Conservation (phyloP, 768 basidiomycete genomes). For the Ramaria rubella region DNA sequence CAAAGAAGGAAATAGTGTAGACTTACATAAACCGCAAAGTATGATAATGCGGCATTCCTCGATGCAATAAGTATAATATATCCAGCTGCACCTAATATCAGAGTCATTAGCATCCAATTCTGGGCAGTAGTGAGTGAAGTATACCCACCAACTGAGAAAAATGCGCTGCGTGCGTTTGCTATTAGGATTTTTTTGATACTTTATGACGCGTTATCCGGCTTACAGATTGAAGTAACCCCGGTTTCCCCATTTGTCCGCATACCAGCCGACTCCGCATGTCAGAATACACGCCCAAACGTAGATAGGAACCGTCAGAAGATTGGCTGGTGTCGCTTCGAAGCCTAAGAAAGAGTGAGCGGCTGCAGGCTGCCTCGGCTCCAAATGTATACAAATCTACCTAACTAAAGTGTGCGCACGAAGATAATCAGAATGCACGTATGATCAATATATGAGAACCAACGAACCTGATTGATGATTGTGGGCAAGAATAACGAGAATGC, state of each 20-base stretch:
- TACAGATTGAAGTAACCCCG: slow-evolving; percentile 63
- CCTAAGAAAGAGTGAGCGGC: slow-evolving; percentile 30
- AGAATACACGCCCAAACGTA: slow-evolving; percentile 62
- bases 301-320: slow-evolving; percentile 72
- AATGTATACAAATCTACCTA: not conserved
- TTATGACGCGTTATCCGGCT: slow-evolving; percentile 18
- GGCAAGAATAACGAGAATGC: slow-evolving; percentile 76
- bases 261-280: slow-evolving; percentile 58
- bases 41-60: slow-evolving; percentile 55
- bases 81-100: slow-evolving; percentile 42
- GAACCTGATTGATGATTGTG: slow-evolving; percentile 65
- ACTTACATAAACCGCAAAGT: slow-evolving; percentile 63
- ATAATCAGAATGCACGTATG: slow-evolving; percentile 3
- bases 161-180: slow-evolving; percentile 1
- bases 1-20: not conserved
- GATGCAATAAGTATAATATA: slow-evolving; percentile 68
- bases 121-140: too few species aligned
- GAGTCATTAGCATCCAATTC: not conserved
- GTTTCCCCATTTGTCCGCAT: slow-evolving; percentile 53
- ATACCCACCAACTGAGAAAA: slow-evolving; percentile 16
- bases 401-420: not conserved
- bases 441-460: slow-evolving; percentile 14
- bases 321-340: slow-evolving; percentile 63
- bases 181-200: not conserved
- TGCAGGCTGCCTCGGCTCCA: not conserved